A percentile compares a stretch with the other conserved stretches of the same genome.
phyloP scores from a whole-genome alignment of 371 early-diverging fungal species.

The Globomyces sp. region DNA sequence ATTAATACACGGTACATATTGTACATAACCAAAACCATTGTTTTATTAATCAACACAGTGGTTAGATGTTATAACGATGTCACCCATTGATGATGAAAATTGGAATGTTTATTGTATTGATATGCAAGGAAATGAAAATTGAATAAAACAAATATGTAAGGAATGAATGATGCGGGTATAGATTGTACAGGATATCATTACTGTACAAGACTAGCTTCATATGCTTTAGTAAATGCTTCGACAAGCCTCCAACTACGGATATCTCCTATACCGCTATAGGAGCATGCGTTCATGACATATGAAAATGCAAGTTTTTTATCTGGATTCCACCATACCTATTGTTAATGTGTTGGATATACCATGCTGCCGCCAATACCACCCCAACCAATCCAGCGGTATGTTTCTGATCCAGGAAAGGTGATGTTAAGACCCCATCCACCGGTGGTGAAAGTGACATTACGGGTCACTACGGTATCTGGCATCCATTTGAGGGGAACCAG shows the following conservation, averaged over 20 bases:
- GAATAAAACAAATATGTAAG: too few species aligned
- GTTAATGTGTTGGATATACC: conserved; percentile 8
- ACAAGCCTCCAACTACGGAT: conserved; percentile 30
- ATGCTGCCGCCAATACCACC: conserved; percentile 61
- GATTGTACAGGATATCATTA: too few species aligned
- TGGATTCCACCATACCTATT: conserved; percentile 46
- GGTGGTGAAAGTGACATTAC: conserved; percentile 22
- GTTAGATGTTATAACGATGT: too few species aligned
- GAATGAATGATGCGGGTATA: too few species aligned
- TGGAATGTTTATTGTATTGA: too few species aligned
- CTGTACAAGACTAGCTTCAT: conserved; percentile 13
- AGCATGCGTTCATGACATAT: conserved; percentile 49
- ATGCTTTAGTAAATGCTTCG: conserved; percentile 24
- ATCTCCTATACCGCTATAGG: conserved; percentile 31
- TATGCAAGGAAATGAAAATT: too few species aligned
- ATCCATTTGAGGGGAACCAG: conserved; percentile 20
- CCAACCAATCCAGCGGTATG: conserved; percentile 51
- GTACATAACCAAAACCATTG: too few species aligned
- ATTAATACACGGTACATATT: too few species aligned
- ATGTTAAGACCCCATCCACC: conserved; percentile 32
- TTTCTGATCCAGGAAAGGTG: conserved; percentile 36
- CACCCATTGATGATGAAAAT: too few species aligned
- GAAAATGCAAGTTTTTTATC: conserved; percentile 56
- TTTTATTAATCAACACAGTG: too few species aligned
- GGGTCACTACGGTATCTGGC: conserved; percentile 25